A percentile compares a stretch with the other conserved stretches of the same genome.
Evolutionary conservation across 2,329 filamentous ascomycete genomes (phyloP).

Genomic region (Pseudopithomyces chartarum): DNA sequence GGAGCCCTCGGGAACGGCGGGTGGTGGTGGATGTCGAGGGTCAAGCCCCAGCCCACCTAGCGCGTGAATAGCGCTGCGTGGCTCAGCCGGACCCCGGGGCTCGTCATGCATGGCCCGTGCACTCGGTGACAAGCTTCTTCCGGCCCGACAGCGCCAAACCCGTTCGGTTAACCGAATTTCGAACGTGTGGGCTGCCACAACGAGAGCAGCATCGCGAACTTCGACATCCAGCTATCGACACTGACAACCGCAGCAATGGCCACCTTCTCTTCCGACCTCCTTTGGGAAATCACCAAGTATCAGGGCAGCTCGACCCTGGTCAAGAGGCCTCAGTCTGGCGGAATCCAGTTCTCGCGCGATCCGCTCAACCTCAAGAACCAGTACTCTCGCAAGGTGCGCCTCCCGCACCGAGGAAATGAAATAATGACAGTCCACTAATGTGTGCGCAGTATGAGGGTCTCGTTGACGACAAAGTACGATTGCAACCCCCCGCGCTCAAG

Average conservation of each 20-base stretch:
- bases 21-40: background rate
- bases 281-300: conserved; percentile 93
- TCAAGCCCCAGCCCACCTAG: background rate
- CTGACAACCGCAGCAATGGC: conserved; percentile 51
- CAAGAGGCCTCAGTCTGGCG: conserved; percentile 81
- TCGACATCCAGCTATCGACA: conserved; percentile 31
- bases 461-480: conserved; percentile 85
- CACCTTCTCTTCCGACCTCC: conserved; percentile 82
- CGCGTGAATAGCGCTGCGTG: background rate
- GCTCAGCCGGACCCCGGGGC: background rate
- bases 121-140: conserved; percentile 24
- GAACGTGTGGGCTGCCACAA: conserved; percentile 16
- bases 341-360: conserved; percentile 90
- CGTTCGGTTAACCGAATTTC: conserved; percentile 25
- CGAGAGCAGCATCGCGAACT: conserved; percentile 15
- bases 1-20: background rate
- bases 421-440: conserved; percentile 29
- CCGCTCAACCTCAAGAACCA: conserved; percentile 92
- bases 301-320: conserved; percentile 86
- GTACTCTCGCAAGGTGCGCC: conserved; percentile 82
- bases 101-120: conserved; percentile 12
- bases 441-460: conserved; percentile 79
- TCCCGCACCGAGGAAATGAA: background rate
- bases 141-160: conserved; percentile 28
- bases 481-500: background rate